phyloP scores from a whole-genome alignment of 176 grass and related monocot genomes.

The Tillandsia fasciculata region DNA sequence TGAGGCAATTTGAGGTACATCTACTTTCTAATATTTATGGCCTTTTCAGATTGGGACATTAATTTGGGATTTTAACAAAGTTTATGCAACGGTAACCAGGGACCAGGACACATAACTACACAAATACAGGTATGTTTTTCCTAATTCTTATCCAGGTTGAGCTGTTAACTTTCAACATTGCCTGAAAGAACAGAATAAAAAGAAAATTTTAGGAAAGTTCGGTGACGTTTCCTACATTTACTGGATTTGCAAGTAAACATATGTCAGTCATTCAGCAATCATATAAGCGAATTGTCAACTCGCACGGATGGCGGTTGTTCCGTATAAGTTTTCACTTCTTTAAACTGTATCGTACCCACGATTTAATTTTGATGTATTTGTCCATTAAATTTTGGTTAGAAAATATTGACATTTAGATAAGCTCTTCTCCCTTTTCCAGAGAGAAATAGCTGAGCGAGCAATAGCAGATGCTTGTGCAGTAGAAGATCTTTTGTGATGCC shows the following conservation, averaged over 20 bases:
- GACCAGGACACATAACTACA: constrained; percentile 53
- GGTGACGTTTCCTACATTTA: too few species aligned
- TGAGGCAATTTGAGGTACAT: constrained; percentile 55
- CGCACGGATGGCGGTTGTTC: too few species aligned
- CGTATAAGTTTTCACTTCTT: too few species aligned
- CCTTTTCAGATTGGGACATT: not conserved
- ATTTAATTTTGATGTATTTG: too few species aligned
- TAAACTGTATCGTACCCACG: too few species aligned
- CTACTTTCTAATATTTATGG: not conserved
- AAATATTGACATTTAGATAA: not conserved
- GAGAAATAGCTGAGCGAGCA: constrained; percentile 34
- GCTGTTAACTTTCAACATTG: not conserved
- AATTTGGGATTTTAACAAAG: constrained; percentile 21
- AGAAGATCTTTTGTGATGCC: constrained; percentile 24
- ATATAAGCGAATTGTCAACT: too few species aligned
- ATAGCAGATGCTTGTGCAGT: constrained; percentile 12
- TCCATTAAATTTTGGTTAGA: not conserved
- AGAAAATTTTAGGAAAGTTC: too few species aligned
- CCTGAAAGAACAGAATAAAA: not conserved
- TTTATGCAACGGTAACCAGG: constrained; percentile 43
- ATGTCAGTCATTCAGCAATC: too few species aligned
- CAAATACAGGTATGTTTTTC: constrained; percentile 62
- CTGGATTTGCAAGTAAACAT: too few species aligned
- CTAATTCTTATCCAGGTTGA: constrained; percentile 1
- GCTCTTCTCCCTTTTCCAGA: constrained; percentile 15